Base-by-base conservation (phyloP, 1,139 yeast genomes). In the Blastobotrys buckinghamii region DNA sequence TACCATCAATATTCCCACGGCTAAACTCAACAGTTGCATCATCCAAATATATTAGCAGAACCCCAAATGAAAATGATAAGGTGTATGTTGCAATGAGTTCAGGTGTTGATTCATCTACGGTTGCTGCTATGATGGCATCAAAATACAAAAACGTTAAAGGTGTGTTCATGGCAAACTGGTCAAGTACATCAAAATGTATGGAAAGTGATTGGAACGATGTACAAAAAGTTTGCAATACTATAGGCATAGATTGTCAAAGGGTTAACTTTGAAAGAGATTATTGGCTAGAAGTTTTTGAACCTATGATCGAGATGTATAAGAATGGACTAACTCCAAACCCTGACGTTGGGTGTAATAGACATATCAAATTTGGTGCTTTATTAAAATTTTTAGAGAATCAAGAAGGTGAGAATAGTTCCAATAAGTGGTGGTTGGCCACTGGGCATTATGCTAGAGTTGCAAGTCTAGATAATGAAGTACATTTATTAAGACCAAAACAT, bases 81-180 rank as follows among this genome's bases (percentile, higher is more conserved):
- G 76, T 92, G 20, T 71, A 85, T 33, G 78, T 92, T 2, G 96
- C 97, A 20, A 88, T 92, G 97, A 88, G 96, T 1, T 85, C 96
- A 0, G 99, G 99, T 0, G 97, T 92, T 0, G 98, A 92, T 65
- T 89, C 97, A 0, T 84, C 96, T 1, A 89, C 92, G 1, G 80
- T 86, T 2, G 97, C 97, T 0, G 81, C 92, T 0, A 58, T 89
- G 50, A 79, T 80, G 61, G 75, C 84, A 1, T 63, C 69, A 33
- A 63, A 69, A 48, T 76, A 74, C 53, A 65, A 57, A 32, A 54
- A 82, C 40, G 94, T 84, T 0, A 68, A 73, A 40, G 97, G 97
- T 0, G 73, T 92, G 1, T 90, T 84, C 65, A 92, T 92, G 97
- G 87, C 89, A 33, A 92, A 92, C 68, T 92, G 97, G 97, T 74